These are phyloP conservation scores for Echites panduratus DNA, from an alignment of 257 asterid genomes.

Conservation along the genomic window DNA sequence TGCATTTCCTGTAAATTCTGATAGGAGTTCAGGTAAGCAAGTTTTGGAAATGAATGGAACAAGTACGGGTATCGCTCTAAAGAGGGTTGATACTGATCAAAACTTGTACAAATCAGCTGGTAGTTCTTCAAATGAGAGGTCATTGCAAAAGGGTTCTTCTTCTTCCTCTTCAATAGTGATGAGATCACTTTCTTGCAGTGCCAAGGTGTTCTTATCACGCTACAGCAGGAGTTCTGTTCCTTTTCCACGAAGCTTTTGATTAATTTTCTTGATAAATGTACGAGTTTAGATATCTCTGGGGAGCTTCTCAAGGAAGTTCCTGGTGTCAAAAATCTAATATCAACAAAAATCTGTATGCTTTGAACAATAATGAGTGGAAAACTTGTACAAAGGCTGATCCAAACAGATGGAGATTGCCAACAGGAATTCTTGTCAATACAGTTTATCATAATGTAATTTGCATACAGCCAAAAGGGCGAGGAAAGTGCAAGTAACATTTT, in stretches of 20 bases:
- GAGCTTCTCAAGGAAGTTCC: slow-evolving; percentile 12
- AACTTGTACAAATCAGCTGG: slow-evolving; percentile 19
- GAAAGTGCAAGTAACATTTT: slow-evolving; percentile 3
- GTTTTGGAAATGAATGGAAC: slow-evolving; percentile 9
- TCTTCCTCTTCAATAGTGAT: slow-evolving; percentile 14
- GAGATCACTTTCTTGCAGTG: slow-evolving; percentile 62
- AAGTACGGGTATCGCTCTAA: slow-evolving; percentile 4
- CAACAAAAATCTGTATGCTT: neutral
- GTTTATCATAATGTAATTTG: neutral
- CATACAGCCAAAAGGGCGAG: neutral
- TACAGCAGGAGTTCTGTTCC: slow-evolving; percentile 23
- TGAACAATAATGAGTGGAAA: neutral
- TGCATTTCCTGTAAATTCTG: slow-evolving; percentile 22
- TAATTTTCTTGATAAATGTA: neutral
- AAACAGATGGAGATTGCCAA: neutral
- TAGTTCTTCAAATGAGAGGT: slow-evolving; percentile 23
- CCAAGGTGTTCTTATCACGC: slow-evolving; percentile 34
- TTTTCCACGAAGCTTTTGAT: slow-evolving; percentile 12
- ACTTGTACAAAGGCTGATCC: slow-evolving; percentile 13
- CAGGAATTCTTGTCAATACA: neutral
- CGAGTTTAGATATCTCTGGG: neutral
- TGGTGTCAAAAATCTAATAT: neutral
- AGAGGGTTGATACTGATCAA: slow-evolving; percentile 13
- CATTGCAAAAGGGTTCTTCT: slow-evolving; percentile 23
- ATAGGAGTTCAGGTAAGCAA: slow-evolving; percentile 16